phyloP scores from a whole-genome alignment of 495 filamentous ascomycete species.

The Neurospora sp. region DNA sequence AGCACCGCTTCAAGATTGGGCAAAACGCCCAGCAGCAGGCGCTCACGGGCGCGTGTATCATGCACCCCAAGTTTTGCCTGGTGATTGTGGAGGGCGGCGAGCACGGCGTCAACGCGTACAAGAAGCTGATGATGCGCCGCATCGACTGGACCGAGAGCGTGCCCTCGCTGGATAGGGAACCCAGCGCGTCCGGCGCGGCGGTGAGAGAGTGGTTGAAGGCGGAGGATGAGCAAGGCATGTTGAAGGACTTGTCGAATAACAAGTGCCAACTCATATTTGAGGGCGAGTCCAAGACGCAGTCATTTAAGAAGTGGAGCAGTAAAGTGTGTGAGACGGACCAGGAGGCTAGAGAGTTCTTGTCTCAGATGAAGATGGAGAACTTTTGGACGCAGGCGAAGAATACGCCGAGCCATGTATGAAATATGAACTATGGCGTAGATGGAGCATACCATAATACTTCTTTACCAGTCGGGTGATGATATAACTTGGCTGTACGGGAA shows the following conservation, averaged over 20 bases:
- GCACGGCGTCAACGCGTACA: conserved; percentile 69
- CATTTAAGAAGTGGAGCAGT: conserved; percentile 77
- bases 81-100: conserved; percentile 87
- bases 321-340: conserved; percentile 82
- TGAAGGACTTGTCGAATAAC: conserved; percentile 73
- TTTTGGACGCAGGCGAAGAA: conserved; percentile 91
- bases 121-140: conserved; percentile 78
- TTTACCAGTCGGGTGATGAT: background rate
- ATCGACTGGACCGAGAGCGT: conserved; percentile 92
- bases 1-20: conserved; percentile 85
- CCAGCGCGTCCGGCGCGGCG: conserved; percentile 21
- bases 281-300: conserved; percentile 65
- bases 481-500: background rate
- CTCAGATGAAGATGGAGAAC: conserved; percentile 79
- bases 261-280: conserved; percentile 77
- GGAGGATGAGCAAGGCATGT: conserved; percentile 65
- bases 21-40: conserved; percentile 83
- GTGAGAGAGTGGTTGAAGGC: conserved; percentile 65
- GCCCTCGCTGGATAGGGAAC: conserved; percentile 49
- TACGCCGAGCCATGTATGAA: conserved; percentile 6
- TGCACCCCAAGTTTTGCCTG: conserved; percentile 77
- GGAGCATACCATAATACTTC: background rate
- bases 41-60: conserved; percentile 78
- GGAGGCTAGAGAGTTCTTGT: conserved; percentile 71
- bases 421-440: background rate